Percentiles rank a stretch among this genome's conserved stretches.
Evolutionary conservation across 805 yeast genomes (phyloP).

Genomic region (Lipomyces chichibuensis): DNA sequence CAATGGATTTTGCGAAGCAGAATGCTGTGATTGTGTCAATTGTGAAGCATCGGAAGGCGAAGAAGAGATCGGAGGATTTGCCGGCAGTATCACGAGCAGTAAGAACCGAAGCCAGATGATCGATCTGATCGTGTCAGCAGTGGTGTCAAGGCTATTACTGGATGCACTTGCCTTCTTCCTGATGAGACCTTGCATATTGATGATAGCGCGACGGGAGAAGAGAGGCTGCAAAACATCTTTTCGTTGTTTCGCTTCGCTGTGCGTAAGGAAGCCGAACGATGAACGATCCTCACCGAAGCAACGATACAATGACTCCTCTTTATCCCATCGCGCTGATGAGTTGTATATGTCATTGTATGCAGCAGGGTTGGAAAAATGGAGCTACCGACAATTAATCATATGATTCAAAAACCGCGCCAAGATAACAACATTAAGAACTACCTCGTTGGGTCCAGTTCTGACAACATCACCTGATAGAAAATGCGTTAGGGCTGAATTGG

Average conservation of each 20-base stretch:
- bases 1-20: not conserved
- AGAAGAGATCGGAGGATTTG: not conserved
- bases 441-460: slow-evolving; percentile 1
- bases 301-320: not conserved
- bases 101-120: not conserved
- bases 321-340: slow-evolving; percentile 1
- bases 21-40: not conserved
- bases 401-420: not conserved
- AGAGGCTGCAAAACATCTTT: not conserved
- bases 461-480: not conserved
- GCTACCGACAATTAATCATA: not conserved
- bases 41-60: not conserved
- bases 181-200: not conserved
- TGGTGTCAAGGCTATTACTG: not conserved
- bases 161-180: not conserved
- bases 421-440: not conserved
- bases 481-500: not conserved
- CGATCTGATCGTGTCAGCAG: not conserved
- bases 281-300: not conserved
- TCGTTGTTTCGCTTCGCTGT: not conserved
- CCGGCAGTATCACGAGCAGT: not conserved
- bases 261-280: not conserved
- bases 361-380: not conserved
- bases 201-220: not conserved
- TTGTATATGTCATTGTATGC: not conserved